Percentiles rank a stretch among this genome's conserved stretches.
phyloP scores from a whole-genome alignment of 495 filamentous ascomycete genomes.

The Bathelium albidoporum region DNA sequence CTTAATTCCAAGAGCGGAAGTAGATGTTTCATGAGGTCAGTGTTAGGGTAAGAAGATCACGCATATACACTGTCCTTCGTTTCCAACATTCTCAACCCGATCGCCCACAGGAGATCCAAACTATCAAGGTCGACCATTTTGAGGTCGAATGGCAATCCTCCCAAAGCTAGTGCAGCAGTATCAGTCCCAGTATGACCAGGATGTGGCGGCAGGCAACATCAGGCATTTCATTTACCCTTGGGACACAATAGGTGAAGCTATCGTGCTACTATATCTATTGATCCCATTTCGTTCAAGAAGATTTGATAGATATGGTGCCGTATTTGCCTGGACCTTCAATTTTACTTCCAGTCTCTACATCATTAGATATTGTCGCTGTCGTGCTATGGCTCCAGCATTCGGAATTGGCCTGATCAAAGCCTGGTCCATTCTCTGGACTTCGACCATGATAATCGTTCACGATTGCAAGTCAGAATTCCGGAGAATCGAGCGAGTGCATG shows the following conservation, averaged over 20 bases:
- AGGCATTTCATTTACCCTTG: constrained; percentile 48
- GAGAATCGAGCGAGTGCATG: constrained; percentile 44
- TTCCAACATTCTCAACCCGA: too few relatives aligned
- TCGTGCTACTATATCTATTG: constrained; percentile 47
- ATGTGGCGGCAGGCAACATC: constrained; percentile 32
- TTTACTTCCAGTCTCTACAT: constrained; percentile 38
- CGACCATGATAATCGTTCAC: constrained; percentile 51
- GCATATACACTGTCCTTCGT: neutral
- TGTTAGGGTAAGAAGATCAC: too few relatives aligned
- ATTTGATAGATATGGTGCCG: constrained; percentile 1
- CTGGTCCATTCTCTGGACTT: constrained; percentile 59
- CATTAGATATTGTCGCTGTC: constrained; percentile 38
- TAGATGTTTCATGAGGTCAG: too few relatives aligned
- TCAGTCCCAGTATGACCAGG: constrained; percentile 16
- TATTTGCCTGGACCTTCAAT: constrained; percentile 37
- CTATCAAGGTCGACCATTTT: neutral
- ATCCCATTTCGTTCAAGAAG: constrained; percentile 38
- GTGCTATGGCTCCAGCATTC: constrained; percentile 52
- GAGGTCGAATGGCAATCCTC: constrained; percentile 7
- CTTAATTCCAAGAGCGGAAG: too few relatives aligned
- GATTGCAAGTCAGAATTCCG: constrained; percentile 55
- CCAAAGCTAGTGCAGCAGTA: constrained; percentile 16
- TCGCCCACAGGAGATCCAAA: neutral
- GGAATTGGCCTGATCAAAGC: constrained; percentile 53
- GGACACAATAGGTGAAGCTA: constrained; percentile 36